Conservation (phyloP, 2,329 filamentous ascomycete species). For the Drechslera avenae region DNA sequence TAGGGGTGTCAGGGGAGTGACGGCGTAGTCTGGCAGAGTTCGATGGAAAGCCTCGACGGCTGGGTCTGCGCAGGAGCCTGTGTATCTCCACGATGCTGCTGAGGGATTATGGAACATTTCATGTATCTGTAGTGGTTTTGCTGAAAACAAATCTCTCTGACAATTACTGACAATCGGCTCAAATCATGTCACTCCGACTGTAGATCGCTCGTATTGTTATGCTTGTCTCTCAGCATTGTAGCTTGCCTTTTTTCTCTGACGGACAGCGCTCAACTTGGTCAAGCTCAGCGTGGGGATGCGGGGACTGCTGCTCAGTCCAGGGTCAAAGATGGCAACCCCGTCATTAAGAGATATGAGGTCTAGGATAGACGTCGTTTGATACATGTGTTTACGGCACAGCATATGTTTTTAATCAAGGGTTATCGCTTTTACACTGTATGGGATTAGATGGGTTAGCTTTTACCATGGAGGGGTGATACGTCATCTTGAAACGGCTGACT, state of each 20-base stretch:
- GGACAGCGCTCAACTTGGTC: constrained; percentile 5
- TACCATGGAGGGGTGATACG: constrained; percentile 2
- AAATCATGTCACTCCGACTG: no score
- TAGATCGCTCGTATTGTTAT: no score
- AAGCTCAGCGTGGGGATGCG: constrained; percentile 2
- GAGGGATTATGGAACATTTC: constrained; percentile 38
- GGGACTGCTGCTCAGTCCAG: background rate
- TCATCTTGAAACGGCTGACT: constrained; percentile 13
- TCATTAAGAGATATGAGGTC: no score
- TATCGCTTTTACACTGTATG: background rate
- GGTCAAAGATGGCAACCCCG: no score
- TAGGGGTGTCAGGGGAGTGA: constrained; percentile 62
- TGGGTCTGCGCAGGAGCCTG: constrained; percentile 17
- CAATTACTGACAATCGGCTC: no score
- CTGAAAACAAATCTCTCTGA: background rate
- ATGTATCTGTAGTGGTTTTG: background rate
- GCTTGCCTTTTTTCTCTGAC: constrained; percentile 1
- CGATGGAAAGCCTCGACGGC: constrained; percentile 58
- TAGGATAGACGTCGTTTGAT: no score
- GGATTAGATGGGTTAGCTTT: background rate
- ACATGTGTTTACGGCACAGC: no score
- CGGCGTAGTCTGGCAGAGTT: constrained; percentile 61
- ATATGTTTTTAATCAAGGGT: no score
- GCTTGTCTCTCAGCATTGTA: background rate
- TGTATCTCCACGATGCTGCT: constrained; percentile 30